A percentile compares a stretch with the other conserved stretches of the same genome.
Conservation (phyloP, 805 yeast genomes). For the Metschnikowia chrysomelidarum region DNA sequence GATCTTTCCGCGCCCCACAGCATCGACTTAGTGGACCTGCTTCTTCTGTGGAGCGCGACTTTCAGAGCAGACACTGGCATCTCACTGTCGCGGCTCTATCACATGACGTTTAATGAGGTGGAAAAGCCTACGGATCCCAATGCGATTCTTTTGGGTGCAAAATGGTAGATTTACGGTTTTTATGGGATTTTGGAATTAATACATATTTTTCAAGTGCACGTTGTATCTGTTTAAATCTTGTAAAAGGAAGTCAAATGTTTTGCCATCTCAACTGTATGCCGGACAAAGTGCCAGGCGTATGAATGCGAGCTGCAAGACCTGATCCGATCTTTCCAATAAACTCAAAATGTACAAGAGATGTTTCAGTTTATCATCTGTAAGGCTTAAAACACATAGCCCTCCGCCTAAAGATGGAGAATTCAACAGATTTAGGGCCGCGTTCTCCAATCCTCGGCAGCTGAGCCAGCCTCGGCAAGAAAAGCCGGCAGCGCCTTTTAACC, state of each 20-base stretch:
- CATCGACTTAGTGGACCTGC: constrained; percentile 15
- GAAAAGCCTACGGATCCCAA: constrained; percentile 51
- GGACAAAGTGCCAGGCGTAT: not conserved
- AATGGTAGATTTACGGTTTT: constrained; percentile 44
- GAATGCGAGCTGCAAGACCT: not conserved
- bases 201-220: not conserved
- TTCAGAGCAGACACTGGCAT: constrained; percentile 33
- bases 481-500: constrained; percentile 4
- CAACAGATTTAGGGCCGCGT: constrained; percentile 3
- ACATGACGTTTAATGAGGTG: constrained; percentile 49
- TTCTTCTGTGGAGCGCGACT: constrained; percentile 32
- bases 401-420: not conserved
- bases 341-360: constrained; percentile 4
- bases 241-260: not conserved
- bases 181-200: not conserved
- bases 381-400: constrained; percentile 1
- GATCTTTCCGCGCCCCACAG: constrained; percentile 15
- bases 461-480: constrained; percentile 1
- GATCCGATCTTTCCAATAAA: not conserved
- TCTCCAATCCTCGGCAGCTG: constrained; percentile 1
- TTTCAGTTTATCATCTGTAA: not conserved
- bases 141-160: constrained; percentile 50
- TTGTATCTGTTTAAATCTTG: not conserved
- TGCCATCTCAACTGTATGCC: constrained; percentile 1
- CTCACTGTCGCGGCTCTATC: constrained; percentile 36